Conservation (phyloP, 441 rosid genomes). For the Brassica hybrid region DNA sequence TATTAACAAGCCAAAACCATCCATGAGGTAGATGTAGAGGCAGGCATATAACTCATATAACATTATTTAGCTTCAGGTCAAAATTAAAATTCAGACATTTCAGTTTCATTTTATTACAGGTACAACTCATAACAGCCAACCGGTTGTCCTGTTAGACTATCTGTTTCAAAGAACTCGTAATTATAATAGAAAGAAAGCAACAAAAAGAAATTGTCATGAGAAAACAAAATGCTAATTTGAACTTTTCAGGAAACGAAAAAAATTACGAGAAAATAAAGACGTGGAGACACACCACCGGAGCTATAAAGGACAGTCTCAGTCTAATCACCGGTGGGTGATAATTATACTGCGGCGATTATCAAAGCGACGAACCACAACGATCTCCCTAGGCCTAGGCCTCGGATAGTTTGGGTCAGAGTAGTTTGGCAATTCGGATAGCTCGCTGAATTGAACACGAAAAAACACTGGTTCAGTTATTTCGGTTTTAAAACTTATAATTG, state of each 20-base stretch:
- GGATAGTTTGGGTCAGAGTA: too few species aligned
- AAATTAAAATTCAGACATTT: not conserved
- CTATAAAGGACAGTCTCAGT: slow-evolving; percentile 63
- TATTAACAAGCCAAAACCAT: not conserved
- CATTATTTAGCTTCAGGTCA: not conserved
- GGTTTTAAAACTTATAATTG: too few species aligned
- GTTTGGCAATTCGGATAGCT: too few species aligned
- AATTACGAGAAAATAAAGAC: slow-evolving; percentile 44
- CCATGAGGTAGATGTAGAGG: not conserved
- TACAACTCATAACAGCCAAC: not conserved
- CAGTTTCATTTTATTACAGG: not conserved
- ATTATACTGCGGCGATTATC: slow-evolving; percentile 59
- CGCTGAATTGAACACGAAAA: too few species aligned
- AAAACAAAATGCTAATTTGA: not conserved
- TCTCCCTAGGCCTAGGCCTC: not conserved
- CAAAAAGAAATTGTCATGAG: not conserved
- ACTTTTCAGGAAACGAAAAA: not conserved
- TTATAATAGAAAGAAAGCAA: not conserved
- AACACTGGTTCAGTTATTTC: too few species aligned
- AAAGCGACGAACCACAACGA: slow-evolving; percentile 71
- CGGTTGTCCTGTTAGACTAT: not conserved
- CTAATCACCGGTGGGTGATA: slow-evolving; percentile 45
- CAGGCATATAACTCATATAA: not conserved
- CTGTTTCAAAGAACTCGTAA: not conserved
- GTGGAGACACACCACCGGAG: slow-evolving; percentile 61